These are phyloP conservation scores for Fragosphaeria purpurea DNA, from an alignment of 2,329 filamentous ascomycete genomes.

Conservation along the genomic window DNA sequence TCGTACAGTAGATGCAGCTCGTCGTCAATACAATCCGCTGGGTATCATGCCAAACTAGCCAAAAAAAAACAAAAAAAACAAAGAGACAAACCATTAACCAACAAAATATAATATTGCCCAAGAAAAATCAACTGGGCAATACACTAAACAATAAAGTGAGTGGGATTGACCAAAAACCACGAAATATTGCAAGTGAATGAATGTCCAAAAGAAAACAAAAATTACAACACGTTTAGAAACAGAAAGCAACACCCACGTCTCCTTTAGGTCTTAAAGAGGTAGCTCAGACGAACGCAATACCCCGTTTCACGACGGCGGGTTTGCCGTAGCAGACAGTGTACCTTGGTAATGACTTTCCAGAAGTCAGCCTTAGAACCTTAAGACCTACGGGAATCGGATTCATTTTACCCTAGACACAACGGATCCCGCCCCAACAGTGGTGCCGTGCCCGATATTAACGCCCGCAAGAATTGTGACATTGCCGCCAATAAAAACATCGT, in stretches of 20 bases:
- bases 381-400: neutral
- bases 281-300: slow-evolving; percentile 6
- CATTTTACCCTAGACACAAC: slow-evolving; percentile 63
- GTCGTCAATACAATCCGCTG: slow-evolving; percentile 7
- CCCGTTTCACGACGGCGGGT: slow-evolving; percentile 14
- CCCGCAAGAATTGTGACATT: slow-evolving; percentile 70
- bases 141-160: neutral
- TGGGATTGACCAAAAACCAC: slow-evolving; percentile 1
- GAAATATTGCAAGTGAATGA: neutral
- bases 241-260: too few species aligned
- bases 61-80: slow-evolving; percentile 2
- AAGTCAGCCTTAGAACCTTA: slow-evolving; percentile 1
- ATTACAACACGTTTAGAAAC: neutral
- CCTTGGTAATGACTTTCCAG: slow-evolving; percentile 10
- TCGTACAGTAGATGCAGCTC: slow-evolving; percentile 8
- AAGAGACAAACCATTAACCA: neutral
- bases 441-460: slow-evolving; percentile 68
- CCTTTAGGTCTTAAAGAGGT: too few species aligned
- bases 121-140: neutral
- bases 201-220: neutral
- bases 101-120: too few species aligned
- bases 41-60: slow-evolving; percentile 16
- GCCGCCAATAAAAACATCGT: slow-evolving; percentile 76
- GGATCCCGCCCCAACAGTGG: slow-evolving; percentile 70
- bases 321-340: slow-evolving; percentile 16